Evolutionary conservation across 805 yeast genomes (phyloP).

Genomic region (Saccharomycopsis babjevae): DNA sequence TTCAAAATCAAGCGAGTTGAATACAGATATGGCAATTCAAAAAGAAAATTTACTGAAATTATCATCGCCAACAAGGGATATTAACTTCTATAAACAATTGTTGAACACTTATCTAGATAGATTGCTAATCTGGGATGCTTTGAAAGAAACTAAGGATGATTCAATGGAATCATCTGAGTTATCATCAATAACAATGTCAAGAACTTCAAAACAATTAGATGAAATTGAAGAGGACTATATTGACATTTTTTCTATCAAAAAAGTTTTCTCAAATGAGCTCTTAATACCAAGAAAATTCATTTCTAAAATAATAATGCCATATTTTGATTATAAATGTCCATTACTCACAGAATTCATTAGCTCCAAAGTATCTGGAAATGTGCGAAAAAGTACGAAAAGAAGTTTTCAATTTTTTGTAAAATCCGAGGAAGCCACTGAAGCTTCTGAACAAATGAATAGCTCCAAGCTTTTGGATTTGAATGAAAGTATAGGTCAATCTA

Average conservation of each 20-base stretch:
- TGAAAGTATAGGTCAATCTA: too few relatives aligned
- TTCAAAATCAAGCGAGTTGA: neutral
- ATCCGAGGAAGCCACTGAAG: neutral
- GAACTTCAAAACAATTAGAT: neutral
- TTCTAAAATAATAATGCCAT: conserved; percentile 11
- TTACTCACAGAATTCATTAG: conserved; percentile 7
- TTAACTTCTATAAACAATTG: conserved; percentile 4
- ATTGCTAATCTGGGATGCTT: conserved; percentile 16
- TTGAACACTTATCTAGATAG: conserved; percentile 13
- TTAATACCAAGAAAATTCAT: conserved; percentile 2
- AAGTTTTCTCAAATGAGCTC: conserved; percentile 7
- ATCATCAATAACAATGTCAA: neutral
- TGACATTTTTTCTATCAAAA: neutral
- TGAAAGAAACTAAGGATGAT: conserved; percentile 5
- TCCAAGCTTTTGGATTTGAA: neutral
- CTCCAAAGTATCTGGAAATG: conserved; percentile 11
- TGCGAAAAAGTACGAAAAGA: neutral
- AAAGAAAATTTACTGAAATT: neutral
- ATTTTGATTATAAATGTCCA: conserved; percentile 15
- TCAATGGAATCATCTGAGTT: neutral
- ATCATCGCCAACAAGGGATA: neutral
- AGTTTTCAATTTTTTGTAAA: neutral
- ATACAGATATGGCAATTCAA: neutral
- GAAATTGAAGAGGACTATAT: neutral
- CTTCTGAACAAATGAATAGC: neutral